phyloP scores from a whole-genome alignment of 1,139 yeast species.

The Protomyces arabidopsidicola region DNA sequence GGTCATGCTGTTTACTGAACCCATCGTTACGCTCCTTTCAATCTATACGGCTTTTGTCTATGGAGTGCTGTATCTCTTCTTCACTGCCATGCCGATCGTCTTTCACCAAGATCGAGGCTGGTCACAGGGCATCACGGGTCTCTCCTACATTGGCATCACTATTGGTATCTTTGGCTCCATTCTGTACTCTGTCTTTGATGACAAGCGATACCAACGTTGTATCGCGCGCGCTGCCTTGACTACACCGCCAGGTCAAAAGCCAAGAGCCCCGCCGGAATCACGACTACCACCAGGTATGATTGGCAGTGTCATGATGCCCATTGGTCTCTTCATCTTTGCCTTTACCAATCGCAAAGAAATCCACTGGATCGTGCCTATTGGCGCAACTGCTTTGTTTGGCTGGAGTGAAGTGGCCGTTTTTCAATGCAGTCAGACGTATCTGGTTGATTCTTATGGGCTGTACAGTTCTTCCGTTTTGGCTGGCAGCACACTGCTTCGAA shows the following conservation, averaged over 20 bases:
- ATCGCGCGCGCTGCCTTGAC: not conserved
- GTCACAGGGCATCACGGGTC: conserved; percentile 66
- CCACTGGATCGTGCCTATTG: conserved; percentile 77
- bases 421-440: conserved; percentile 47
- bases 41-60: conserved; percentile 51
- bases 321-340: conserved; percentile 73
- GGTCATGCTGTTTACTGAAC: conserved; percentile 21
- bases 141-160: conserved; percentile 71
- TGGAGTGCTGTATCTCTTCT: conserved; percentile 60
- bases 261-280: conserved; percentile 69
- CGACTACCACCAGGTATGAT: conserved; percentile 70
- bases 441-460: conserved; percentile 62
- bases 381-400: conserved; percentile 74
- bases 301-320: conserved; percentile 63
- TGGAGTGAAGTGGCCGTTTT: conserved; percentile 49
- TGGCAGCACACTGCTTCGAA: conserved; percentile 51
- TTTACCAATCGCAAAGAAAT: conserved; percentile 61
- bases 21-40: conserved; percentile 31
- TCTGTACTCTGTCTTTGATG: not conserved
- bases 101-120: conserved; percentile 64
- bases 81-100: conserved; percentile 68
- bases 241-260: conserved; percentile 38
- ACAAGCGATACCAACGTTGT: not conserved
- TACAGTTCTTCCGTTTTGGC: conserved; percentile 87
- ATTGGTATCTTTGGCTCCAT: conserved; percentile 56